Evolutionary conservation across 2,329 filamentous ascomycete species (phyloP), one percentile per base, ranked within the genome.

Genomic region (Bisporella sp.): DNA sequence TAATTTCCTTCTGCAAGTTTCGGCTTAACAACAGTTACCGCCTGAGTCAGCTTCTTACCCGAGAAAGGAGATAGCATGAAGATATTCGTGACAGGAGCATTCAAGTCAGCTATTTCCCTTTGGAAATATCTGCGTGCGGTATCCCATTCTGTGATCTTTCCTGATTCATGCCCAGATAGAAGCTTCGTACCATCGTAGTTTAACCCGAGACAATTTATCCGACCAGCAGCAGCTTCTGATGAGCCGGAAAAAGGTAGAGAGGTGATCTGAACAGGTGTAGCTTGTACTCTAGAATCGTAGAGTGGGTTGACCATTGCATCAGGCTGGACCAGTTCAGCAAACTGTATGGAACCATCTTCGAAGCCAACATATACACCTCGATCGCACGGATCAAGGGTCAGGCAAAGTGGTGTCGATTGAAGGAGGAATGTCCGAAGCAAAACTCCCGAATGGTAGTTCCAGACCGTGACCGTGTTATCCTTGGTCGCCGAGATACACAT

Each of bases 381-480:
- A 56, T 92, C 85, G 53, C 84, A 89, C 1, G 91, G 86, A 66
- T 97, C 93, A 4, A 97, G 73, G 6, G 80, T 73, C 33, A 92
- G 66, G 59, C 85, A 90, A 31, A 85, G 73, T 12, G 91, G 89
- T 13, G 78, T 73, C n/a, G 77, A 75, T 2, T 87, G 81, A 50
- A 97, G 81, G 40, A 97, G 76, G 57, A 95, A 82, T 4, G 90
- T 97, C 41, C 91, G 82, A 51, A 97, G 72, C 8, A 85, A 74
- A 53, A 81, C 79, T 39, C 89, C 89, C 1, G 82, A 87, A 54
- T 84, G 81, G 65, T 95, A 95, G 69, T 97, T 91, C 93, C 93
- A 99, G 53, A 95, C 76, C 61, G 96, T 84, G 59, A 89, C 89
- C 6, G 89, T 93, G 69, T 88, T 91, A 70, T 97, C 93, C 60